phyloP scores from a whole-genome alignment of 176 grass and related monocot genomes.

The Rhynchospora pubera region DNA sequence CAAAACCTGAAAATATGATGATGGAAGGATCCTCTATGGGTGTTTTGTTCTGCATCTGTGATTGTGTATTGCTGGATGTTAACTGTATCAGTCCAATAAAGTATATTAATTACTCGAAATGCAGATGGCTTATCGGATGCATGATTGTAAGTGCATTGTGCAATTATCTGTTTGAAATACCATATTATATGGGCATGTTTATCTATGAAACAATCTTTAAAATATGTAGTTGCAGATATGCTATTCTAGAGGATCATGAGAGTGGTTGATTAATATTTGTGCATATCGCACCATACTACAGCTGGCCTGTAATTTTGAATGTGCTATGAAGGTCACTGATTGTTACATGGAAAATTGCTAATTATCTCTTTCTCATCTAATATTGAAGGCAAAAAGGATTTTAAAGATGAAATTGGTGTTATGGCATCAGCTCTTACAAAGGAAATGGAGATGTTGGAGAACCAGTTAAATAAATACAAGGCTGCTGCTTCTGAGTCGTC shows the following conservation, averaged over 20 bases:
- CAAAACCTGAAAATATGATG: too few species aligned
- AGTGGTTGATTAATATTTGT: neutral
- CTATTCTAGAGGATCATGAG: neutral
- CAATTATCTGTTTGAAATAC: neutral
- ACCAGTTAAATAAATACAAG: slow-evolving; percentile 82
- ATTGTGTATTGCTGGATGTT: neutral
- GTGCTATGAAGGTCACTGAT: neutral
- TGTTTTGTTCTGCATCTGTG: neutral
- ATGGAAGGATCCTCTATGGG: neutral
- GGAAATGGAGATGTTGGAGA: slow-evolving; percentile 94
- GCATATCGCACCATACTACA: neutral
- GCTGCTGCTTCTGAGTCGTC: slow-evolving; percentile 58
- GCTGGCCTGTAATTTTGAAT: neutral
- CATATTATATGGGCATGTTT: neutral
- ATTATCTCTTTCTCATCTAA: neutral
- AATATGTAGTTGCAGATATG: neutral
- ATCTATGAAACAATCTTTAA: neutral
- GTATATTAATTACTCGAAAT: neutral
- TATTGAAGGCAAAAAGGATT: slow-evolving; percentile 75
- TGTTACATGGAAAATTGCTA: slow-evolving; percentile 10
- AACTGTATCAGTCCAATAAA: neutral
- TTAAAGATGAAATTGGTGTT: slow-evolving; percentile 92
- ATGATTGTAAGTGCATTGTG: neutral
- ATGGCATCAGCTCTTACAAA: slow-evolving; percentile 80
- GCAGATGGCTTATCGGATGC: neutral